Base-by-base conservation (phyloP, 1,139 yeast species). In the Saccharomyces hybrid region DNA sequence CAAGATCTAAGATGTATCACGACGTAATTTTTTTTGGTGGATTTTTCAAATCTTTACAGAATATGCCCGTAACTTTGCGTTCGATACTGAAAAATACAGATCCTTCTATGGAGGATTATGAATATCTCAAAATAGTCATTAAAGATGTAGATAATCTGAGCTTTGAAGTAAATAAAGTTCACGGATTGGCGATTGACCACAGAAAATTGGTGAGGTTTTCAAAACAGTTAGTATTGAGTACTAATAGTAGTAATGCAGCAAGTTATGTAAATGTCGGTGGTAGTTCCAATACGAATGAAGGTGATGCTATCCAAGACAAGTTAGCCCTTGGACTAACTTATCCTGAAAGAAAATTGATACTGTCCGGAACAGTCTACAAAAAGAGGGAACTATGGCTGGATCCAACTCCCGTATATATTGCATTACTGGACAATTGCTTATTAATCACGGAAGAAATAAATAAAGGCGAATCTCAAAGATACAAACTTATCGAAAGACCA, bases 11-110 rank as follows among this genome's bases (percentile, higher is more conserved):
- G 64, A 81, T 80, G 73, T 83, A 64, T 65, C 85, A 72, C 61
- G 87, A 71, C 67, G 76, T 80, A 50, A 75, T 86, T 48, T 85
- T 85, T 63, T 79, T 86, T 61, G 85, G 88, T 61, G 85, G 95
- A 0, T 86, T 88, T 59, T 83, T 86, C 58, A 86, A 89, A 4
- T 78, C 95, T 14, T 76, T 88, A 54, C 89, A 86, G 54, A 81
- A 85, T 50, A 75, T 88, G 54, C 85, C 89, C 0, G 73, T 88
- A 46, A 85, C 88, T 46, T 73, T 88, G 20, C 68, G 71, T 16
- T 87, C 89, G 42, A 80, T 88, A 29, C 65, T 73, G 48, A 77
- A 76, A 71, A 67, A 77, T 63, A 74, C 85, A 26, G 74, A 78
- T 11, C 77, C 76, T 46, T 71, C 75, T 1, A 82, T 81, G 50